A percentile compares a stretch with the other conserved stretches of the same genome.
These are phyloP conservation scores for Eudorina sp. DNA, from an alignment of 139 green algal species.

Conservation along the genomic window DNA sequence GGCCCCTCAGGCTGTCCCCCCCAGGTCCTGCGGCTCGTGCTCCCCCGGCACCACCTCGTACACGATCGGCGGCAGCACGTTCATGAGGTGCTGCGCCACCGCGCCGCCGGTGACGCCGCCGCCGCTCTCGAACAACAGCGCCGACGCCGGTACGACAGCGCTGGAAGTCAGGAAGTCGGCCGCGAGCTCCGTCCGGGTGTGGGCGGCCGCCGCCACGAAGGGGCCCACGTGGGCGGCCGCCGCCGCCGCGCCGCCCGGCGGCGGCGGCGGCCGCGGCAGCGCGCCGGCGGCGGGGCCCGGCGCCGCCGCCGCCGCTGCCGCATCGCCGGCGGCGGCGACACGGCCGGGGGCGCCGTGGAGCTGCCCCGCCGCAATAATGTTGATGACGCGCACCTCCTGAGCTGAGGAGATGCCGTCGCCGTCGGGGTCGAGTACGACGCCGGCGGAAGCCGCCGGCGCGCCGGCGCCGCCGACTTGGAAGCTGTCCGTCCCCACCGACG, in stretches of 20 bases:
- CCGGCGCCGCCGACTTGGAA: neutral
- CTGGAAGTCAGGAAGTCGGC: neutral
- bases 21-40: conserved; percentile 3
- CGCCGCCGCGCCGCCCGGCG: neutral
- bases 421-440: neutral
- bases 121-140: neutral
- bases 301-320: neutral
- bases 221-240: neutral
- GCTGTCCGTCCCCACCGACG: neutral
- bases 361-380: neutral
- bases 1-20: no score
- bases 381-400: neutral
- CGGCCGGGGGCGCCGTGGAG: neutral
- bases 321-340: neutral
- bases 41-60: neutral
- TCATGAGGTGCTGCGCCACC: neutral
- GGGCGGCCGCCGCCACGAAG: neutral
- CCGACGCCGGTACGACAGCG: neutral
- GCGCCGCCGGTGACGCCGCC: neutral
- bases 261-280: no score
- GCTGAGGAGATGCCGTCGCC: neutral
- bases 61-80: neutral
- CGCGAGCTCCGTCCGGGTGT: neutral
- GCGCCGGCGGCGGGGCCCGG: no score
- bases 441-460: neutral